Conservation (phyloP, 768 basidiomycete genomes). For the Pluteus cervinus region DNA sequence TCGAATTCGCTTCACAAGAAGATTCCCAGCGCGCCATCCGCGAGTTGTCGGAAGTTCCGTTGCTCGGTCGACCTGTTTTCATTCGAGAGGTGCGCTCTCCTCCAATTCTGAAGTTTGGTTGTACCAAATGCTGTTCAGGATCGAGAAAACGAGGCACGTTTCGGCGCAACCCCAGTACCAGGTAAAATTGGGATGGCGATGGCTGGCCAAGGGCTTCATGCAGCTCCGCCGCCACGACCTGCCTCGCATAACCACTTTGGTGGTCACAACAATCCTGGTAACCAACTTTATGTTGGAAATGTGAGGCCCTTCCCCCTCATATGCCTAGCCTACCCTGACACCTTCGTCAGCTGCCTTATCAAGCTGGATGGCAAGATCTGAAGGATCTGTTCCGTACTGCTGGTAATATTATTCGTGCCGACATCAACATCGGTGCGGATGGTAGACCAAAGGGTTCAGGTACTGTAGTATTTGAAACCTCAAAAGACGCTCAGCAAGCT, state of each 20-base stretch:
- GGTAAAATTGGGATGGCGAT: conserved; percentile 96
- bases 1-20: conserved; percentile 88
- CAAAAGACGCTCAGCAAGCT: conserved; percentile 87
- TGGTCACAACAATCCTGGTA: conserved; percentile 63
- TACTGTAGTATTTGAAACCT: conserved; percentile 92
- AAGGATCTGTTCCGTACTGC: conserved; percentile 96
- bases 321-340: not conserved
- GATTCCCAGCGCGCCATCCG: conserved; percentile 86
- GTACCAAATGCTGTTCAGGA: conserved; percentile 51
- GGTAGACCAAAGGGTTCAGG: conserved; percentile 95
- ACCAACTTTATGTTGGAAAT: conserved; percentile 90
- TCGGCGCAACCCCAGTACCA: conserved; percentile 91
- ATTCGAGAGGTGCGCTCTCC: conserved; percentile 75
- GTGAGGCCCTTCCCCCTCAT: conserved; percentile 35
- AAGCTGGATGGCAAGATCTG: conserved; percentile 98
- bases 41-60: conserved; percentile 81
- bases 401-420: conserved; percentile 92
- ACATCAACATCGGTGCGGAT: conserved; percentile 90
- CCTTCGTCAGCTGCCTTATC: conserved; percentile 74
- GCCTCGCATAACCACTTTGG: conserved; percentile 74
- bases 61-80: conserved; percentile 94
- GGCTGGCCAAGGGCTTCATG: conserved; percentile 83
- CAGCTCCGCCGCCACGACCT: conserved; percentile 78
- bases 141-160: conserved; percentile 93
- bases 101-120: not conserved